Conservation (phyloP, 1,284 basidiomycete genomes). For the Salmacisia buchloeana region DNA sequence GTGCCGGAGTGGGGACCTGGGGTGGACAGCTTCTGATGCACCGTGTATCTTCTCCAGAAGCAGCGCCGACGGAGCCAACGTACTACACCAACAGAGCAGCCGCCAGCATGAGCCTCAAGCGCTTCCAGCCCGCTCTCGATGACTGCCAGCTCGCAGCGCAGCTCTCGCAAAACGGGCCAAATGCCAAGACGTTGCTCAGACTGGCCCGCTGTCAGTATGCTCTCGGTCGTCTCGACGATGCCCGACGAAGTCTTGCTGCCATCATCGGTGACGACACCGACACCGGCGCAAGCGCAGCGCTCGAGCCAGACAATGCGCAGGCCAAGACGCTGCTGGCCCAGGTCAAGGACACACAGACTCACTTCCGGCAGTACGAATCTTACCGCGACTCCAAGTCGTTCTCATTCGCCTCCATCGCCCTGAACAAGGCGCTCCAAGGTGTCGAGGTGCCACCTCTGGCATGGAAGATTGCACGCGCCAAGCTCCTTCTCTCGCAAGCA, state of each 20-base stretch:
- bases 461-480: constrained; percentile 31
- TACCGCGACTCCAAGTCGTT: constrained; percentile 60
- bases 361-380: constrained; percentile 59
- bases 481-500: constrained; percentile 26
- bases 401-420: constrained; percentile 49
- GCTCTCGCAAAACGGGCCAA: constrained; percentile 55
- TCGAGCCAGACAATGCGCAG: neutral
- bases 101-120: constrained; percentile 73
- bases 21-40: neutral
- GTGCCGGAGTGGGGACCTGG: neutral
- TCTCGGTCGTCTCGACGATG: constrained; percentile 29
- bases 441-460: constrained; percentile 28
- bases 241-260: neutral
- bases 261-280: constrained; percentile 3
- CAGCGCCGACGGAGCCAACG: constrained; percentile 65
- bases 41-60: constrained; percentile 53
- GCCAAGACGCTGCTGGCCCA: constrained; percentile 17
- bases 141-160: constrained; percentile 72
- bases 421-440: constrained; percentile 36
- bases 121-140: constrained; percentile 65
- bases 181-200: constrained; percentile 38
- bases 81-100: constrained; percentile 81
- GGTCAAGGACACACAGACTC: constrained; percentile 25
- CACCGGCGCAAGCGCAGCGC: neutral
- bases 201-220: constrained; percentile 40